phyloP scores from a whole-genome alignment of 805 yeast genomes.

The Ogataea naganishii region DNA sequence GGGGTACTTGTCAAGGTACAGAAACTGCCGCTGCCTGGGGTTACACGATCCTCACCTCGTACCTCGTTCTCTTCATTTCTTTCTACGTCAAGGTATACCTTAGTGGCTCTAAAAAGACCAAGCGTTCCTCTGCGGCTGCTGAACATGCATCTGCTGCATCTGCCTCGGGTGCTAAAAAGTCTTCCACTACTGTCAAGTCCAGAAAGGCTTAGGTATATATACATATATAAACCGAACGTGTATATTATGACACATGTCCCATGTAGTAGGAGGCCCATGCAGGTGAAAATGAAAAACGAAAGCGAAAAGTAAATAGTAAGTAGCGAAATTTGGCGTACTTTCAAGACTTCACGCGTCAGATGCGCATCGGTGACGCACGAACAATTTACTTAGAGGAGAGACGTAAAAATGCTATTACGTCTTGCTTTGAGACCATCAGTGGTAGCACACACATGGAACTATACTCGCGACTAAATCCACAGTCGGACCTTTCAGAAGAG shows the following conservation, averaged over 20 bases:
- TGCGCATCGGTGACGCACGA: too few relatives aligned
- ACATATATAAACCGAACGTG: too few relatives aligned
- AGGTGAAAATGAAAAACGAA: too few relatives aligned
- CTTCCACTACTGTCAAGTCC: conserved; percentile 15
- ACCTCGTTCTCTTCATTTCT: conserved; percentile 82
- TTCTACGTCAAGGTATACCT: conserved; percentile 86
- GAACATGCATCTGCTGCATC: conserved; percentile 8
- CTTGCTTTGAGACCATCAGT: too few relatives aligned
- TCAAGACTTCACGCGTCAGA: too few relatives aligned
- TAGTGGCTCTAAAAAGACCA: conserved; percentile 28
- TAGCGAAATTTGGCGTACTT: too few relatives aligned
- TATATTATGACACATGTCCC: too few relatives aligned
- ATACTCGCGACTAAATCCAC: conserved; percentile 18
- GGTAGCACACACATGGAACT: conserved; percentile 20
- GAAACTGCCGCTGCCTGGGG: conserved; percentile 92
- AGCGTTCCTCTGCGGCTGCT: conserved; percentile 9
- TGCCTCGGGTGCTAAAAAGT: conserved; percentile 12
- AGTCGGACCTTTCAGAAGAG: conserved; percentile 6
- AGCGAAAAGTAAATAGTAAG: too few relatives aligned
- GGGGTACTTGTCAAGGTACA: conserved; percentile 84
- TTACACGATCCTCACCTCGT: conserved; percentile 77
- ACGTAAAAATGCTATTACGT: too few relatives aligned
- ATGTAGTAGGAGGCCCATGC: too few relatives aligned
- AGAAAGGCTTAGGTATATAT: conserved; percentile 21
- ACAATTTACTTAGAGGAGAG: too few relatives aligned